phyloP scores from a whole-genome alignment of 495 filamentous ascomycete species.

The Podospora didyma region DNA sequence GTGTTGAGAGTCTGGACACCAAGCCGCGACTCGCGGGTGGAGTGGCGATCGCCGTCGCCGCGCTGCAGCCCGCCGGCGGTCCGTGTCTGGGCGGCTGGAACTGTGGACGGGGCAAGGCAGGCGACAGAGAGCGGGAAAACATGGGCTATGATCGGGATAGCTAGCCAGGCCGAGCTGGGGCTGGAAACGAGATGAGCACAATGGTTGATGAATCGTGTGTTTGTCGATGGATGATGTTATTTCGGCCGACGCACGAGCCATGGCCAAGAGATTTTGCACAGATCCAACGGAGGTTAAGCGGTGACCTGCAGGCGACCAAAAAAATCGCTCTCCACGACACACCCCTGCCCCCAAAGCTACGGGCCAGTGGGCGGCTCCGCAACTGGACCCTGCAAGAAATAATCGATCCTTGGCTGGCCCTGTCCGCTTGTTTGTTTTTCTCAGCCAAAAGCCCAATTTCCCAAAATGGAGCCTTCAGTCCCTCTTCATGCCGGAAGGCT shows the following conservation, averaged over 20 bases:
- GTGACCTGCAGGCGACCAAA: too few relatives aligned
- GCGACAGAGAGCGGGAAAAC: neutral
- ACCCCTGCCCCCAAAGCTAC: too few relatives aligned
- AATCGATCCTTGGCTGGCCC: conserved; percentile 14
- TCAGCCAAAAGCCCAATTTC: conserved; percentile 3
- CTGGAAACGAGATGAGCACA: too few relatives aligned
- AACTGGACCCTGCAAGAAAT: neutral
- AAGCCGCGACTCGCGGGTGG: neutral
- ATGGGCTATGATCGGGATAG: neutral
- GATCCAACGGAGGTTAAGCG: too few relatives aligned
- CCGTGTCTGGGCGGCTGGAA: neutral
- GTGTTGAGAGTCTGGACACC: too few relatives aligned
- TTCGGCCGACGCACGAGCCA: too few relatives aligned
- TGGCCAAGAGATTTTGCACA: too few relatives aligned
- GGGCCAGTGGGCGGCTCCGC: too few relatives aligned
- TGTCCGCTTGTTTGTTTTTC: neutral
- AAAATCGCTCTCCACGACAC: too few relatives aligned
- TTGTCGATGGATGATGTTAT: too few relatives aligned
- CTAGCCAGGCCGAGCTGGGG: too few relatives aligned
- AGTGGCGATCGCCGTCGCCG: neutral
- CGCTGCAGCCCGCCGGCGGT: neutral
- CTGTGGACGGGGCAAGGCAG: neutral
- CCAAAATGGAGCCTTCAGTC: neutral
- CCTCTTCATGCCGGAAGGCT: neutral
- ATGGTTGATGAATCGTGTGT: too few relatives aligned